A percentile compares a stretch with the other conserved stretches of the same genome.
These are phyloP conservation scores for Aureobasidium subglaciale DNA, from an alignment of 2,329 filamentous ascomycete genomes.

Conservation along the genomic window DNA sequence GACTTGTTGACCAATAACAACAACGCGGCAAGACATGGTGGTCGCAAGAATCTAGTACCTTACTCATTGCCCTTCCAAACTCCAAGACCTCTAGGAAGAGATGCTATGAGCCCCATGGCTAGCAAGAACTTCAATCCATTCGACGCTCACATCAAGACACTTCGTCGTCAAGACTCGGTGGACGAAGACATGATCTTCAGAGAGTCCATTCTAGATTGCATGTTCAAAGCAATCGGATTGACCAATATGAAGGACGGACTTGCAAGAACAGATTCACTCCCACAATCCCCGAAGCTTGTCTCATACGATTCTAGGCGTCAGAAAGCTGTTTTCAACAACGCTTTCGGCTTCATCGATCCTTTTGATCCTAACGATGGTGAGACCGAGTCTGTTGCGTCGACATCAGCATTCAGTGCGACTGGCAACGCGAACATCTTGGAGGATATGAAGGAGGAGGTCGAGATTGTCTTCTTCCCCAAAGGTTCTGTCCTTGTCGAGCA, in stretches of 20 bases:
- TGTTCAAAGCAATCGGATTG: constrained; percentile 88
- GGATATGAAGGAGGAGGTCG: constrained; percentile 84
- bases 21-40: constrained; percentile 51
- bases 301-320: constrained; percentile 77
- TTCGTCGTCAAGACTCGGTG: constrained; percentile 70
- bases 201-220: constrained; percentile 85
- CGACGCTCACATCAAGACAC: constrained; percentile 26
- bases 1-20: constrained; percentile 77
- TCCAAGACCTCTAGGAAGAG: constrained; percentile 29
- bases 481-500: constrained; percentile 92
- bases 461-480: constrained; percentile 96
- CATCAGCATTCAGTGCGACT: constrained; percentile 43
- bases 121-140: constrained; percentile 37
- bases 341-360: constrained; percentile 84
- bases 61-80: constrained; percentile 44
- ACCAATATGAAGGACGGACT: constrained; percentile 59
- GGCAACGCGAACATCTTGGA: constrained; percentile 61
- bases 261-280: constrained; percentile 65
- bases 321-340: constrained; percentile 75
- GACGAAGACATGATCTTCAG: constrained; percentile 88
- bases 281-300: constrained; percentile 75
- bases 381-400: constrained; percentile 65
- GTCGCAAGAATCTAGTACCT: constrained; percentile 39
- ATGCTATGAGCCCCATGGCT: constrained; percentile 39
- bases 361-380: constrained; percentile 80